Base-by-base conservation (phyloP, 345 rosid genomes). In the Camelina laxa region DNA sequence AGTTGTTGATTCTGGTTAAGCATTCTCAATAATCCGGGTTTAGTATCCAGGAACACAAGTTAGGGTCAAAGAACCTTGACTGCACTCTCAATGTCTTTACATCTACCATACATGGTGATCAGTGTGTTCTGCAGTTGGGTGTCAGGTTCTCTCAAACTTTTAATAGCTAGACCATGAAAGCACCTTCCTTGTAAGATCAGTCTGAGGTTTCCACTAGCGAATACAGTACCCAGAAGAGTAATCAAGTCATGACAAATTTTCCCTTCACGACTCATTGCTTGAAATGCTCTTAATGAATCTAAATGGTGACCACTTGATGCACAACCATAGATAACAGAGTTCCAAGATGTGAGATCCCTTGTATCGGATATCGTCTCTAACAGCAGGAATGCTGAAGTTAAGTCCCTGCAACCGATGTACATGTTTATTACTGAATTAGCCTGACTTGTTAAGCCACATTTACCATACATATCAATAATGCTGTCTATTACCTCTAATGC, bases 81-180 rank as follows among this genome's bases (percentile, higher is more conserved):
- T 44, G 92, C 88, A 71, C 86, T 81, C 47, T 75, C 81, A 3
- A 69, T 72, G 66, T 89, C 83, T 58, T 70, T 63, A 50, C 79
- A 86, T 83, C 90, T 86, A 55, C 89, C 84, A 64, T 87, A 87
- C 95, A 87, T 87, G 31, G 87, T 76, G 59, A 84, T 81, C 69
- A 87, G 73, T 2, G 85, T 82, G 80, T 89, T 87, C 78, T 81
- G 85, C 62, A 87, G 73, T n/a, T 81, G 82, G 36, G 69, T 81
- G 45, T 85, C 81, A 30, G 58, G 76, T 65, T 79, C 85, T 65
- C 62, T 65, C 35, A 55, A 35, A 67, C 83, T 82, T 70, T 85
- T 84, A 41, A 81, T 56, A 76, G 88, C 73, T 56, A 85, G 75
- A 7, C 83, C 87, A 24, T 87, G 91, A 71, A 87, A 73, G 55